Percentiles rank a stretch among this genome's conserved stretches.
Conservation (phyloP, 306 rosid species). For the Cucurbita ficifolia region DNA sequence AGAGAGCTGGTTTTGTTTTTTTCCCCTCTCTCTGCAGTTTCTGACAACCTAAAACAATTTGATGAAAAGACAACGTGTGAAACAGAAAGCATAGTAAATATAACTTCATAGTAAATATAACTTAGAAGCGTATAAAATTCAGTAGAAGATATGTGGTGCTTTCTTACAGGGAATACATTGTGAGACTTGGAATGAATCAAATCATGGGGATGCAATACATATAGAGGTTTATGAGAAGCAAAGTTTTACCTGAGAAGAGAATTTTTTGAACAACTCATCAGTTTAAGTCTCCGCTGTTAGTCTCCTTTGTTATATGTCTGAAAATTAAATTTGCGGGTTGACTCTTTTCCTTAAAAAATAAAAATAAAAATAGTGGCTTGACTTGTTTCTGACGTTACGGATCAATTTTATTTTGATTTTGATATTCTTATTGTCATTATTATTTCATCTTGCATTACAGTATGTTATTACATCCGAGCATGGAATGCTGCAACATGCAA, state of each 20-base stretch:
- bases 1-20: not conserved
- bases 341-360: no score
- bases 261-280: not conserved
- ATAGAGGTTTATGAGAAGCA: not conserved
- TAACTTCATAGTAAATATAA: not conserved
- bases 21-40: not conserved
- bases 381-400: not conserved
- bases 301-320: not conserved
- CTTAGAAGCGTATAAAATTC: not conserved
- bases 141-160: not conserved
- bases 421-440: not conserved
- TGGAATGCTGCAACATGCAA: conserved; percentile 66
- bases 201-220: not conserved
- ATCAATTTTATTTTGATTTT: not conserved
- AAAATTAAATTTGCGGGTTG: not conserved
- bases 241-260: not conserved
- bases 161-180: not conserved
- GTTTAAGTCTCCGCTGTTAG: not conserved
- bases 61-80: not conserved
- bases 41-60: not conserved
- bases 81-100: not conserved
- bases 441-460: conserved; percentile 24
- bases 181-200: not conserved
- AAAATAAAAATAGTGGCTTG: not conserved
- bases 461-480: conserved; percentile 80